Percentiles rank a stretch among this genome's conserved stretches.
Conservation (phyloP, 305 asterid species). For the Fraxinus platypoda region DNA sequence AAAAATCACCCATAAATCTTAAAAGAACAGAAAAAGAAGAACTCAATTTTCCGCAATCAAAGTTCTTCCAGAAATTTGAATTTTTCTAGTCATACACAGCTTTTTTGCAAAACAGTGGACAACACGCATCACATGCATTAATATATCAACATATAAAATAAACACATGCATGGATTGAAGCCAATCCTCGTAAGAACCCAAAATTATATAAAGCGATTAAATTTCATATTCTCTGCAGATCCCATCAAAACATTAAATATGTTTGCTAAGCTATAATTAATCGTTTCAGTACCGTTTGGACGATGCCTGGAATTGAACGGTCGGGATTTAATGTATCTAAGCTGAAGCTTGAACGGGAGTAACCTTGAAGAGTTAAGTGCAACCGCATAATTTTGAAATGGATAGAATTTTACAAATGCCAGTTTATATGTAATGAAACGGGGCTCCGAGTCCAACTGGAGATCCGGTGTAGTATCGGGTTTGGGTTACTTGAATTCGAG, state of each 20-base stretch:
- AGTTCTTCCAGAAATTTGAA: too few species aligned
- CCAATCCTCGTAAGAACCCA: not conserved
- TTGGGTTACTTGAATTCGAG: not conserved
- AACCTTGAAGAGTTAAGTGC: conserved; percentile 1
- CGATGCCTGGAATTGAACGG: conserved; percentile 28
- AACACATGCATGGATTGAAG: not conserved
- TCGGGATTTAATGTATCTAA: conserved; percentile 1
- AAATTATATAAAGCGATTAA: not conserved
- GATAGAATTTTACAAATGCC: not conserved
- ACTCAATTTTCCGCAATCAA: too few species aligned
- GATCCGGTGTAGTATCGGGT: not conserved
- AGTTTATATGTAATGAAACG: not conserved
- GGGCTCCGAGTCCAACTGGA: not conserved
- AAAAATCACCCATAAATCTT: not conserved
- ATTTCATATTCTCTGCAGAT: not conserved
- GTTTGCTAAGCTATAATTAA: not conserved
- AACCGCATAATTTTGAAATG: conserved; percentile 19
- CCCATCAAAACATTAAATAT: not conserved
- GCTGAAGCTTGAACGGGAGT: not conserved
- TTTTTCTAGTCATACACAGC: too few species aligned
- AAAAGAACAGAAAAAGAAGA: not conserved
- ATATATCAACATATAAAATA: not conserved
- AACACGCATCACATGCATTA: not conserved
- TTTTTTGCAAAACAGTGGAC: not conserved
- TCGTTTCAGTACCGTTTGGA: not conserved